These are phyloP conservation scores for Lactifluus pinguis DNA, from an alignment of 768 basidiomycete species.

Conservation along the genomic window DNA sequence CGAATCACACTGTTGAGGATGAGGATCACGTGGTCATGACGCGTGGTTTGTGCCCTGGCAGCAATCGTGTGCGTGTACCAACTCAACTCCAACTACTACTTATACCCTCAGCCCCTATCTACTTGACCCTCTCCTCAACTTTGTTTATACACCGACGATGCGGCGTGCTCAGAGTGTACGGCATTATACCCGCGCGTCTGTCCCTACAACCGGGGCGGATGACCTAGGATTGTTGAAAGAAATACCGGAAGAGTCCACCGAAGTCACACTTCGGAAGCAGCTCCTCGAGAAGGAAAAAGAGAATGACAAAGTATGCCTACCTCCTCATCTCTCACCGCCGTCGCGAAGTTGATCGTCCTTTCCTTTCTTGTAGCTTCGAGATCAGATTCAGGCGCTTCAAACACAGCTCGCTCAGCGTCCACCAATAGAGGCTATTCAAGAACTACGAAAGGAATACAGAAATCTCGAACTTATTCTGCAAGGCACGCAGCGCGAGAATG, in stretches of 20 bases:
- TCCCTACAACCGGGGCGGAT: conserved; percentile 5
- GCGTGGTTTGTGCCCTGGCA: not conserved
- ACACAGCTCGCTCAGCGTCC: conserved; percentile 59
- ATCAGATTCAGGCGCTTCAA: conserved; percentile 54
- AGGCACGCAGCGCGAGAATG: conserved; percentile 81
- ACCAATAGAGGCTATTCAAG: conserved; percentile 55
- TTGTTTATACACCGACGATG: not conserved
- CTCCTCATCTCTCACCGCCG: not conserved
- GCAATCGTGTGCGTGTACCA: not conserved
- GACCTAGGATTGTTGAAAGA: conserved; percentile 18
- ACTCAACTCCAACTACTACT: not conserved
- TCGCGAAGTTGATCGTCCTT: not conserved
- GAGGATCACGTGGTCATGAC: conserved; percentile 4
- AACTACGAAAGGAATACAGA: conserved; percentile 61
- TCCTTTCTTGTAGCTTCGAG: conserved; percentile 39
- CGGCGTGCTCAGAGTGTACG: conserved; percentile 18
- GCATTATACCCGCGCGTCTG: conserved; percentile 12
- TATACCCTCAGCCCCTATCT: conserved; percentile 6
- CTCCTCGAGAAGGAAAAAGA: conserved; percentile 19
- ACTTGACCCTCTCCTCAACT: not conserved
- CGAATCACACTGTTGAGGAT: not conserved
- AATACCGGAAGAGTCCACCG: conserved; percentile 10
- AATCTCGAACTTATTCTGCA: conserved; percentile 68
- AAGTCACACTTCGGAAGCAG: conserved; percentile 14
- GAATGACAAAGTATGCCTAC: conserved; percentile 13